Base-by-base conservation (phyloP, 257 asterid species). In the Fraxinus cuspidata region DNA sequence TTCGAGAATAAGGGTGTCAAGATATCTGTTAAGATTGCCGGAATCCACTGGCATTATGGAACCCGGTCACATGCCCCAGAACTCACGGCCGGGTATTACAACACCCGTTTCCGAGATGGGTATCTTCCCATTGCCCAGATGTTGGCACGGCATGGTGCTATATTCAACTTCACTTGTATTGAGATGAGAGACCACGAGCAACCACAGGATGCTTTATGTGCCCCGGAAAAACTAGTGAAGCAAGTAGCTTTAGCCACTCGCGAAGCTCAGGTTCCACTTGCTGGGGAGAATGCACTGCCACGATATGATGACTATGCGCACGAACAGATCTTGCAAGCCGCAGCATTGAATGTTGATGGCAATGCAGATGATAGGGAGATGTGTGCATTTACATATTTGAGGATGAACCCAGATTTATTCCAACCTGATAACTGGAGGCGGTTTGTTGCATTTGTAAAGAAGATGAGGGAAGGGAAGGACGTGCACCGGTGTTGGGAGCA, bases 11-110 rank as follows among this genome's bases (percentile, higher is more conserved):
- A 25, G 5, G 92, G 88, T 0, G 91, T 88, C n/a, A 96, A 93
- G 79, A 91, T 96, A 66, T 93, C 99, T 0, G 97, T 93, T 38
- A 91, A 96, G 81, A 40, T 96, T 0, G 98, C 99, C 0, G 99
- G 98, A 2, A 96, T 96, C 79, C 99, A 96, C 85, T 93, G 98
- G 97, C 99, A 96, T 56, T 96, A 96, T 0, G 99, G 99, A 2
- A 73, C 97, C 38, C 89, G 98, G 3, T 93, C 99, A 13, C 98
- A 96, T n/a, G 97, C 99, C 84, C 97, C 99, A 0, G 99, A 95
- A 85, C 97, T 95, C 70, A 95, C 98, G 0, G 99, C 98, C 0
- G 97, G 98, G 12, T 95, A 95, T 85, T 93, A 95, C 86, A 95
- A 95, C 91, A 91, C 98, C 60, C 89, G 98, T 11, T 79, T 72